A percentile compares a stretch with the other conserved stretches of the same genome.
phyloP scores from a whole-genome alignment of 129 eudicot genomes.

The Daucus carota region DNA sequence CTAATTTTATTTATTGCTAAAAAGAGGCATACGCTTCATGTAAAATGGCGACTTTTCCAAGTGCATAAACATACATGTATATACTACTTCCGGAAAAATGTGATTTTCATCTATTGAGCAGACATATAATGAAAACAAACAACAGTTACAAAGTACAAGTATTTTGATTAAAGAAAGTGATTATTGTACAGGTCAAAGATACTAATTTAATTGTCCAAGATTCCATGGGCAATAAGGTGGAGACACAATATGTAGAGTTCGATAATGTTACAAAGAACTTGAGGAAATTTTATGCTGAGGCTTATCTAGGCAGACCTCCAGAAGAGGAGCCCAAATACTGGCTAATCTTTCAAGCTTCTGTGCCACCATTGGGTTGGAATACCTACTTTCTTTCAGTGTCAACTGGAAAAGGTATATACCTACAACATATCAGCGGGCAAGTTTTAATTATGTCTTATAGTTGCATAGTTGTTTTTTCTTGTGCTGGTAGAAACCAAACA shows the following conservation, averaged over 20 bases:
- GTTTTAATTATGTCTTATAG: neutral
- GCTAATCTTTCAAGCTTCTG: slow-evolving; percentile 62
- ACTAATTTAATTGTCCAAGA: slow-evolving; percentile 56
- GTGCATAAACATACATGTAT: neutral
- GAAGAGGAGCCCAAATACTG: slow-evolving; percentile 57
- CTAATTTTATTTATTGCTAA: neutral
- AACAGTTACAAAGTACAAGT: neutral
- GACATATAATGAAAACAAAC: neutral
- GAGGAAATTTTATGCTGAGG: slow-evolving; percentile 59
- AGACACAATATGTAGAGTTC: slow-evolving; percentile 58
- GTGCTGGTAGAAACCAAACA: neutral
- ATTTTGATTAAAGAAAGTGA: neutral
- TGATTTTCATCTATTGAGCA: neutral
- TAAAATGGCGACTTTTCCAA: neutral
- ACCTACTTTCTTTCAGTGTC: slow-evolving; percentile 66
- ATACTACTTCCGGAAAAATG: neutral
- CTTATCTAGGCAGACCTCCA: slow-evolving; percentile 69
- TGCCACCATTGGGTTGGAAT: slow-evolving; percentile 88
- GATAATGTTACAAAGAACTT: slow-evolving; percentile 59
- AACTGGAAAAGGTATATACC: slow-evolving; percentile 44
- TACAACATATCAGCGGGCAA: neutral
- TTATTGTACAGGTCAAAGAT: slow-evolving; percentile 50
- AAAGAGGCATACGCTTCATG: neutral
- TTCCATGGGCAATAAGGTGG: slow-evolving; percentile 45
- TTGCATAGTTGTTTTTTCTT: neutral